These are phyloP conservation scores for Xylaria bambusicola DNA, from an alignment of 495 filamentous ascomycete species.

Conservation along the genomic window DNA sequence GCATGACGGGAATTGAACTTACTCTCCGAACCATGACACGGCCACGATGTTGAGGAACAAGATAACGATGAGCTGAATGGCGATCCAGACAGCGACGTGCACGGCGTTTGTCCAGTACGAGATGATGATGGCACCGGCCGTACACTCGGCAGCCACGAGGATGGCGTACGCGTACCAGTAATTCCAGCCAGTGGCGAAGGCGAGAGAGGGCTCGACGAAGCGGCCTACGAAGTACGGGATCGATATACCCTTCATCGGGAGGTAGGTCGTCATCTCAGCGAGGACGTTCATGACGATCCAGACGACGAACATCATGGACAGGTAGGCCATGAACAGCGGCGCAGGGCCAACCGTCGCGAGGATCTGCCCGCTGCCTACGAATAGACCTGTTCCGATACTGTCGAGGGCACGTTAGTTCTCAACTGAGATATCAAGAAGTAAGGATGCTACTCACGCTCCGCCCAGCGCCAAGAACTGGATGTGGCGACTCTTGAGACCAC, in stretches of 20 bases:
- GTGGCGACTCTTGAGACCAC: constrained; percentile 67
- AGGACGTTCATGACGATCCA: constrained; percentile 51
- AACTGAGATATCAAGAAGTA: too few species aligned
- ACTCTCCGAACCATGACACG: constrained; percentile 59
- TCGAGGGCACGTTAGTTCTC: constrained; percentile 7
- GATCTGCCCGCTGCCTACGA: constrained; percentile 53
- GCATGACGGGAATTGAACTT: constrained; percentile 3
- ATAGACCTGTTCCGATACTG: constrained; percentile 66
- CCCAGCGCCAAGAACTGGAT: constrained; percentile 75
- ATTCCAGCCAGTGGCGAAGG: constrained; percentile 83
- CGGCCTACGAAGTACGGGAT: constrained; percentile 69
- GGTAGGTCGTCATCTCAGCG: constrained; percentile 60
- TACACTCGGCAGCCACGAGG: constrained; percentile 51
- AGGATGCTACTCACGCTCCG: constrained; percentile 52
- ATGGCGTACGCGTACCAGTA: constrained; percentile 58
- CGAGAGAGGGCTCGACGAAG: constrained; percentile 72
- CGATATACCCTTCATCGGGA: constrained; percentile 59
- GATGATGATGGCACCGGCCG: constrained; percentile 54
- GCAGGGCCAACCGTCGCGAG: constrained; percentile 49
- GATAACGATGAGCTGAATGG: constrained; percentile 49
- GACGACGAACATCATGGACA: constrained; percentile 42
- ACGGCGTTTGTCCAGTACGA: constrained; percentile 57
- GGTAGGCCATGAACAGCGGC: constrained; percentile 57
- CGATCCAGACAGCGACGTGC: constrained; percentile 61
- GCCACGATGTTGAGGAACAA: constrained; percentile 50